Conservation (phyloP, 2,329 filamentous ascomycete species). For the Huntiella savannae region DNA sequence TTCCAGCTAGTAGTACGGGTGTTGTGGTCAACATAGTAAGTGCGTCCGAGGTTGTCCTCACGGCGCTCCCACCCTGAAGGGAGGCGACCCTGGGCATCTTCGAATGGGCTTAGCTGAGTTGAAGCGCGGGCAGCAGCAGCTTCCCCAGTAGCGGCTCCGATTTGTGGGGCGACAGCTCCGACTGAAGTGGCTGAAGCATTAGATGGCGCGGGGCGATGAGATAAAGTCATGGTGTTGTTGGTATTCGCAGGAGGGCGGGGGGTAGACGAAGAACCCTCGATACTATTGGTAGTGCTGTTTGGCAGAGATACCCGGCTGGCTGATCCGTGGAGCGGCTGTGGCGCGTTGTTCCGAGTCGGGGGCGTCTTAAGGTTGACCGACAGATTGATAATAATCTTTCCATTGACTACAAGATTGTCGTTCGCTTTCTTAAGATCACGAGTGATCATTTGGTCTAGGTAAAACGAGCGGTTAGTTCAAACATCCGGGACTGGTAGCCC, state of each 20-base stretch:
- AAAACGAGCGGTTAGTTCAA: not conserved
- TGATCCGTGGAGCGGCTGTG: slow-evolving; percentile 10
- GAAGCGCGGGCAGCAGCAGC: slow-evolving; percentile 9
- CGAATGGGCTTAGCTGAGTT: slow-evolving; percentile 63
- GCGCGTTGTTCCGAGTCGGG: slow-evolving; percentile 28
- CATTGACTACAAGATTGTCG: slow-evolving; percentile 92
- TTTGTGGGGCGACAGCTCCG: slow-evolving; percentile 10
- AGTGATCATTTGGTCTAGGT: slow-evolving; percentile 91
- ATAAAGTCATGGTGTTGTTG: slow-evolving; percentile 19
- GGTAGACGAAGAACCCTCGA: slow-evolving; percentile 17
- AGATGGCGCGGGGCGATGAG: slow-evolving; percentile 29
- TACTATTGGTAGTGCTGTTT: slow-evolving; percentile 18
- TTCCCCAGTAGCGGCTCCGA: slow-evolving; percentile 14
- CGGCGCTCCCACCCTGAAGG: slow-evolving; percentile 90
- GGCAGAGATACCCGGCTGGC: slow-evolving; percentile 27
- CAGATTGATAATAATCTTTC: slow-evolving; percentile 89
- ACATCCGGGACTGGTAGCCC: not conserved
- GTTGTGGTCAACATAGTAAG: slow-evolving; percentile 97
- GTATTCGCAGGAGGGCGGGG: slow-evolving; percentile 27
- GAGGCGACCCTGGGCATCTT: slow-evolving; percentile 83
- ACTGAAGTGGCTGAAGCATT: slow-evolving; percentile 19
- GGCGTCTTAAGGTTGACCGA: slow-evolving; percentile 73
- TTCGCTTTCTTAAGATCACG: slow-evolving; percentile 94
- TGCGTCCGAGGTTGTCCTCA: slow-evolving; percentile 84
- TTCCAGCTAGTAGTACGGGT: slow-evolving; percentile 94